Evolutionary conservation across 2,329 filamentous ascomycete genomes (phyloP).

Genomic region (Cladophialophora immunda): DNA sequence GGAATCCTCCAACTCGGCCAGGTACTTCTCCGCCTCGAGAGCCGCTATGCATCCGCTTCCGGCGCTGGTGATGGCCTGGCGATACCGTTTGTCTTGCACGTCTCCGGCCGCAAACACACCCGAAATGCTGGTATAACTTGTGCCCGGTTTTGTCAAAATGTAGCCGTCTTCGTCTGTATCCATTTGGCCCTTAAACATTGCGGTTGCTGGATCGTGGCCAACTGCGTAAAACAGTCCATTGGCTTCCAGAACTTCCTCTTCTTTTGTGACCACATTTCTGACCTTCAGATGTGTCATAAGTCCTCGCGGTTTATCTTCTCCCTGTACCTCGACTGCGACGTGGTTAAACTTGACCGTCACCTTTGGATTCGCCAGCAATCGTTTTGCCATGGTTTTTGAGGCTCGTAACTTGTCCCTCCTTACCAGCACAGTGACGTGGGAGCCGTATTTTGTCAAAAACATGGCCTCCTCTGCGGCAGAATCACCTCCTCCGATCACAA

Average conservation of each 20-base stretch:
- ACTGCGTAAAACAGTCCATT: slow-evolving; percentile 97
- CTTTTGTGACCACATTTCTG: slow-evolving; percentile 78
- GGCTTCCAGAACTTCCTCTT: slow-evolving; percentile 83
- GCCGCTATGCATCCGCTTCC: slow-evolving; percentile 95
- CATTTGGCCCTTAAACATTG: slow-evolving; percentile 89
- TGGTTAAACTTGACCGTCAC: slow-evolving; percentile 89
- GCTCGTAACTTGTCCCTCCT: slow-evolving; percentile 86
- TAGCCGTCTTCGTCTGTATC: slow-evolving; percentile 91
- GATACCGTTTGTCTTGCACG: slow-evolving; percentile 97
- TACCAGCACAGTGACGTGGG: slow-evolving; percentile 92
- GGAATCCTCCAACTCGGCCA: slow-evolving; percentile 75
- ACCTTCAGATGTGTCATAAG: slow-evolving; percentile 89
- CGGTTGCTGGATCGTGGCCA: slow-evolving; percentile 91
- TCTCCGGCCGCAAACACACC: slow-evolving; percentile 97
- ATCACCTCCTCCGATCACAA: slow-evolving; percentile 96
- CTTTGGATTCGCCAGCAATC: slow-evolving; percentile 84
- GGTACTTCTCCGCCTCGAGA: slow-evolving; percentile 92
- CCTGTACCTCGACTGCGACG: slow-evolving; percentile 81
- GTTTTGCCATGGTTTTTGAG: slow-evolving; percentile 88
- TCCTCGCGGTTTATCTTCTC: slow-evolving; percentile 75
- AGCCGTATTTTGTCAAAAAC: slow-evolving; percentile 97
- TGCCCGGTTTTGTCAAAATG: slow-evolving; percentile 86
- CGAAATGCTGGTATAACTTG: slow-evolving; percentile 83
- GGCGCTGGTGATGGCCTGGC: slow-evolving; percentile 97
- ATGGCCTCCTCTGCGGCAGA: slow-evolving; percentile 96